Conservation (phyloP, 2,329 filamentous ascomycete species). For the Sarocladium oryzae region DNA sequence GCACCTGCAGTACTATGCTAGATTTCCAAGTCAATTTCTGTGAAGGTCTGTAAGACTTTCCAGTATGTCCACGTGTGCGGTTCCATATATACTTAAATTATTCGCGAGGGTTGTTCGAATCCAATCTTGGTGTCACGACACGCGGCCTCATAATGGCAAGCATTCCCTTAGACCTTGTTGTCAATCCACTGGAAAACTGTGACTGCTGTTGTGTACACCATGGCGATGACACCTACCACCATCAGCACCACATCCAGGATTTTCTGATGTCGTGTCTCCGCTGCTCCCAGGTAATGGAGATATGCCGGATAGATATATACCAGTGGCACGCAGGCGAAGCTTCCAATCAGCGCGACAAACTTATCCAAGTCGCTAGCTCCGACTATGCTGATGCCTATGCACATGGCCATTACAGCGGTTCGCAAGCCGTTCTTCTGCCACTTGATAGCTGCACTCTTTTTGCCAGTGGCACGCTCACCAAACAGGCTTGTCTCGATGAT, state of each 20-base stretch:
- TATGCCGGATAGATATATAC: slow-evolving; percentile 73
- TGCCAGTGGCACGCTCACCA: slow-evolving; percentile 57
- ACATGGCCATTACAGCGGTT: slow-evolving; percentile 48
- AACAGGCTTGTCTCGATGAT: slow-evolving; percentile 66
- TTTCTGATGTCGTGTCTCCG: slow-evolving; percentile 49
- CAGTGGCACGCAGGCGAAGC: slow-evolving; percentile 66
- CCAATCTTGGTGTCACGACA: too few relatives aligned
- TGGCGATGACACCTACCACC: slow-evolving; percentile 55
- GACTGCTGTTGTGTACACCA: slow-evolving; percentile 65
- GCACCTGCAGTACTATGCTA: slow-evolving; percentile 5
- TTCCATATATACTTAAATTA: not conserved
- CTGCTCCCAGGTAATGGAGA: slow-evolving; percentile 63
- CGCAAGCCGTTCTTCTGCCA: slow-evolving; percentile 72
- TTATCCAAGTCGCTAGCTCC: slow-evolving; percentile 66
- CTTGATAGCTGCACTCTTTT: slow-evolving; percentile 57
- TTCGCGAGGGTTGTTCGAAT: too few relatives aligned
- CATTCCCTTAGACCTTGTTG: slow-evolving; percentile 8
- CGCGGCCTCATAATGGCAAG: too few relatives aligned
- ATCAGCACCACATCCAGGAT: slow-evolving; percentile 56
- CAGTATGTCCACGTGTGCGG: not conserved
- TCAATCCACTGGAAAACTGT: slow-evolving; percentile 38
- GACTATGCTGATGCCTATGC: slow-evolving; percentile 53
- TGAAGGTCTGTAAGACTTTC: not conserved
- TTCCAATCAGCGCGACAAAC: slow-evolving; percentile 68
- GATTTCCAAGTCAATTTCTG: not conserved